A percentile compares a stretch with the other conserved stretches of the same genome.
Conservation (phyloP, 257 asterid species). For the Coffea canephora region DNA sequence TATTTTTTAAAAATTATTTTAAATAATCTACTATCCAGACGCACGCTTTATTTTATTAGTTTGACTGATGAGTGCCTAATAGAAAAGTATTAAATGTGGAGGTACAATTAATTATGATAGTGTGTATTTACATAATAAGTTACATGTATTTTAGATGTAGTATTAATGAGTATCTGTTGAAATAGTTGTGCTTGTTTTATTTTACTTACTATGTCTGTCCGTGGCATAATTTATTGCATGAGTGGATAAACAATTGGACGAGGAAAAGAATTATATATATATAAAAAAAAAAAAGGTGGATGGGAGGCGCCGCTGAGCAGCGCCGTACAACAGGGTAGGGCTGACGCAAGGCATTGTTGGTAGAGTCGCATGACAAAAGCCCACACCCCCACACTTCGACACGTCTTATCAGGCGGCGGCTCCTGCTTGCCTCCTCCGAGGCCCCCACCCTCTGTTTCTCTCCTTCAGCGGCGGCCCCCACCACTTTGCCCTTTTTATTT, state of each 20-base stretch:
- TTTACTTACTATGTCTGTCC: neutral
- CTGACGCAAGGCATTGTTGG: conserved; percentile 37
- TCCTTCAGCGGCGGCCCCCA: neutral
- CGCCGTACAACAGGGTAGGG: conserved; percentile 63
- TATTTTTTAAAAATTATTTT: too few species aligned
- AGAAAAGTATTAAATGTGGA: too few species aligned
- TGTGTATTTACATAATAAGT: too few species aligned
- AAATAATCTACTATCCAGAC: too few species aligned
- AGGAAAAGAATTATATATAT: neutral
- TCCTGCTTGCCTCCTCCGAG: conserved; percentile 34
- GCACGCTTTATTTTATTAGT: too few species aligned
- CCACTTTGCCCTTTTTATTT: conserved; percentile 3
- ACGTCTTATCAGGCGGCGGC: conserved; percentile 76
- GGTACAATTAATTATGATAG: too few species aligned
- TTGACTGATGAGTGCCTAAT: too few species aligned
- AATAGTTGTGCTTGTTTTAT: too few species aligned
- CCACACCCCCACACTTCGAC: conserved; percentile 37
- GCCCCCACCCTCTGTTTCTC: neutral
- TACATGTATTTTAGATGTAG: too few species aligned
- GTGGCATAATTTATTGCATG: neutral
- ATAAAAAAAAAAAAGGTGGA: neutral
- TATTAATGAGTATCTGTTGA: too few species aligned
- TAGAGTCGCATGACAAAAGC: conserved; percentile 29
- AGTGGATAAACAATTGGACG: neutral
- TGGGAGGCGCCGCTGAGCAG: conserved; percentile 59